Conservation (phyloP, 164 flowering plant genomes). For the Buxus sempervirens region DNA sequence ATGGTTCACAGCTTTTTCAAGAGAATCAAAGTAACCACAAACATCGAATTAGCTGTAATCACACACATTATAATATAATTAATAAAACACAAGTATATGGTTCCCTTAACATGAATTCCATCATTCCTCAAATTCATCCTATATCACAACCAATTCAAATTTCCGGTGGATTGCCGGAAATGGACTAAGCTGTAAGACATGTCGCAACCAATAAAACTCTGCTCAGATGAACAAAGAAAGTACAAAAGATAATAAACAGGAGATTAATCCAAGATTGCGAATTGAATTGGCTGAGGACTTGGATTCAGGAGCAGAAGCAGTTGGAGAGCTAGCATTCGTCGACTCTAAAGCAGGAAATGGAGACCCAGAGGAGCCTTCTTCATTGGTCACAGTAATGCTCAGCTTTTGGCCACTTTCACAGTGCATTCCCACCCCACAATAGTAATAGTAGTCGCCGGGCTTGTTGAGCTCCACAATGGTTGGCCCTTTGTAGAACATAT, state of each 20-base stretch:
- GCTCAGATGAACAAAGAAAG: constrained; percentile 15
- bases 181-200: too few species aligned
- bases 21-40: too few species aligned
- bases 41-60: too few species aligned
- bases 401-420: constrained; percentile 51
- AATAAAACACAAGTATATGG: too few species aligned
- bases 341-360: not conserved
- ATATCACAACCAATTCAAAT: too few species aligned
- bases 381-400: constrained; percentile 26
- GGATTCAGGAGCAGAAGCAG: not conserved
- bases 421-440: constrained; percentile 40
- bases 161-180: too few species aligned
- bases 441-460: constrained; percentile 37
- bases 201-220: not conserved
- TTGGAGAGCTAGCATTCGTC: not conserved
- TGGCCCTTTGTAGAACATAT: constrained; percentile 25
- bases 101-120: not conserved
- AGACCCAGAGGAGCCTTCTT: constrained; percentile 24
- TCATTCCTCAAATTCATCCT: too few species aligned
- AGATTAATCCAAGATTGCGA: constrained; percentile 6
- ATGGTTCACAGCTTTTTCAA: too few species aligned
- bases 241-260: constrained; percentile 11
- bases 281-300: constrained; percentile 5
- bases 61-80: too few species aligned
- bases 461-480: constrained; percentile 17